Evolutionary conservation across 2,329 filamentous ascomycete species (phyloP).

Genomic region (Rachicladosporium sp.): DNA sequence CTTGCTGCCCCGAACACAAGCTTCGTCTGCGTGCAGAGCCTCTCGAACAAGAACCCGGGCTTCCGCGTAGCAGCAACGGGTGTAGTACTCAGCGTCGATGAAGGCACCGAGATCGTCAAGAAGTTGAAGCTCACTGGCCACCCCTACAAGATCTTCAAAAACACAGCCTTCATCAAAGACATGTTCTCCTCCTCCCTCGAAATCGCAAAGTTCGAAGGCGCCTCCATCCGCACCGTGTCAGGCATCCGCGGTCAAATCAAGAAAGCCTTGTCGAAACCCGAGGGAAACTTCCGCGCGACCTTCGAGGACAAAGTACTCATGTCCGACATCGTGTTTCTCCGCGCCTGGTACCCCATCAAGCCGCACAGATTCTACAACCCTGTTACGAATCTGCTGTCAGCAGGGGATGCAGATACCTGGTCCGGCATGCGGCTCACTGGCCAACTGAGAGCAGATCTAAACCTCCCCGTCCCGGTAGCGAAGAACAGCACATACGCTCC

Average conservation of each 20-base stretch:
- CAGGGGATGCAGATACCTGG: constrained; percentile 46
- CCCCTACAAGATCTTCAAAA: constrained; percentile 98
- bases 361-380: constrained; percentile 96
- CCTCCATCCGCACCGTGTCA: constrained; percentile 88
- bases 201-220: constrained; percentile 96
- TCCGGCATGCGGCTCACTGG: constrained; percentile 88
- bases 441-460: constrained; percentile 68
- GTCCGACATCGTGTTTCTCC: constrained; percentile 89
- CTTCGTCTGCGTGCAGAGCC: constrained; percentile 84
- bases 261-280: constrained; percentile 79
- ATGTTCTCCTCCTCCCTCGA: constrained; percentile 93
- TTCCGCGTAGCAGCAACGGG: constrained; percentile 93
- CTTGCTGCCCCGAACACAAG: constrained; percentile 91
- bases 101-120: constrained; percentile 95
- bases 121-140: constrained; percentile 92
- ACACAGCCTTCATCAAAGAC: constrained; percentile 95
- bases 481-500: constrained; percentile 76
- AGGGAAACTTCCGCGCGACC: constrained; percentile 90
- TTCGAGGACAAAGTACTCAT: constrained; percentile 98
- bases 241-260: constrained; percentile 96
- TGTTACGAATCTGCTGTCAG: constrained; percentile 77
- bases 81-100: constrained; percentile 85
- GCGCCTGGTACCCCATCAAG: constrained; percentile 93
- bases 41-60: constrained; percentile 71
- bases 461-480: constrained; percentile 62